A percentile compares a stretch with the other conserved stretches of the same genome.
These are phyloP conservation scores for Thyridium curvatum DNA, from an alignment of 2,329 filamentous ascomycete genomes.

Conservation along the genomic window DNA sequence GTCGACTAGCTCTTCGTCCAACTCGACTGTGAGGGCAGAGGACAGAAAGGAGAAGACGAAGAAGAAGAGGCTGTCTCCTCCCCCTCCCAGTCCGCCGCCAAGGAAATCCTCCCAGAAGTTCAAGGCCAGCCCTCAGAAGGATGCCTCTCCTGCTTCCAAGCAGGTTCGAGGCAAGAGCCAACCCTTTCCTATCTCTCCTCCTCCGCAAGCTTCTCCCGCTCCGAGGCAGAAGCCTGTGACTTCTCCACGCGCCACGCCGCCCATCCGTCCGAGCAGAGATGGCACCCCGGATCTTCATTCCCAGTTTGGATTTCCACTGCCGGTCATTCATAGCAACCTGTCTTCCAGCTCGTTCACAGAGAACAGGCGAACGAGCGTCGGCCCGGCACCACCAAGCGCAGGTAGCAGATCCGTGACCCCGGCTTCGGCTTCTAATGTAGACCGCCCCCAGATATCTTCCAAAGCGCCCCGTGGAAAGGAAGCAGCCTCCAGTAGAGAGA, in stretches of 20 bases:
- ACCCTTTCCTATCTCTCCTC: conserved; percentile 5
- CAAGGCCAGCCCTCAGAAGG: conserved; percentile 26
- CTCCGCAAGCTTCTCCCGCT: too few species aligned
- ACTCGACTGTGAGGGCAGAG: conserved; percentile 51
- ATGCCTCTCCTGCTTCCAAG: conserved; percentile 27
- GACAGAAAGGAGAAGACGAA: conserved; percentile 38
- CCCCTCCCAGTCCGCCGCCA: conserved; percentile 54
- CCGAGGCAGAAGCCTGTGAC: conserved; percentile 8
- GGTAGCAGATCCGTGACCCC: background rate
- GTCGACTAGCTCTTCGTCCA: conserved; percentile 37
- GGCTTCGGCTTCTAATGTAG: conserved; percentile 3
- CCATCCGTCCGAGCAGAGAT: conserved; percentile 61
- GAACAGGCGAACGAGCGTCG: conserved; percentile 32
- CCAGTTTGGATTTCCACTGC: conserved; percentile 43
- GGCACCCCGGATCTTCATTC: conserved; percentile 57
- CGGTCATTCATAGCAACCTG: conserved; percentile 58
- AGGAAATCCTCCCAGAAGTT: conserved; percentile 56
- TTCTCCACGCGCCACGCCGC: conserved; percentile 32
- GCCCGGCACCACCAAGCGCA: background rate
- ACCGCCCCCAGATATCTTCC: conserved; percentile 11
- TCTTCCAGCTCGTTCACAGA: conserved; percentile 42
- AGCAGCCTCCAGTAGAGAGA: too few species aligned
- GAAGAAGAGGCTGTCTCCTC: conserved; percentile 35
- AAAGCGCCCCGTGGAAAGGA: conserved; percentile 11
- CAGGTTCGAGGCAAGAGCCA: conserved; percentile 16